Conservation (phyloP, 495 filamentous ascomycete genomes). For the Gamarada debralockiae region DNA sequence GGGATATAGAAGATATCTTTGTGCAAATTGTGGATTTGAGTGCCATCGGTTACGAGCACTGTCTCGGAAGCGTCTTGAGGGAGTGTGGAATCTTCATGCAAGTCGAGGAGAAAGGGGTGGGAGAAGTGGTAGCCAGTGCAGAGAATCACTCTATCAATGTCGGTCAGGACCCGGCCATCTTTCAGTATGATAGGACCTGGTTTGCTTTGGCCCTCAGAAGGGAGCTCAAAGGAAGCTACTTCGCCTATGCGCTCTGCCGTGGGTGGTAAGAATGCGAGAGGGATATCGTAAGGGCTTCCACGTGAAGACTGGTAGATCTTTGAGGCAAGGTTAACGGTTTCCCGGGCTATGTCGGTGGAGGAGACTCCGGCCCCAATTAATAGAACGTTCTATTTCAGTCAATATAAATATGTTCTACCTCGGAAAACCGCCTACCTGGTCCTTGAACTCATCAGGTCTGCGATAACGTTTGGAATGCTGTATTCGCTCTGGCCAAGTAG, state of each 20-base stretch:
- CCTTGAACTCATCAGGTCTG: conserved; percentile 49
- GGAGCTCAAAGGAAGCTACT: conserved; percentile 37
- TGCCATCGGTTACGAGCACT: conserved; percentile 58
- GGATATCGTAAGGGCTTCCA: conserved; percentile 43
- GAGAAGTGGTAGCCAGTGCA: conserved; percentile 54
- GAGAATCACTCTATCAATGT: conserved; percentile 52
- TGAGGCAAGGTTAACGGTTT: conserved; percentile 28
- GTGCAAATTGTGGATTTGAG: conserved; percentile 61
- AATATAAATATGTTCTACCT: conserved; percentile 48
- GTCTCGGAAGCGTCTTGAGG: conserved; percentile 39
- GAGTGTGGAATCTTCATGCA: conserved; percentile 31
- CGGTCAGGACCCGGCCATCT: conserved; percentile 41
- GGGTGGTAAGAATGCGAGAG: conserved; percentile 42
- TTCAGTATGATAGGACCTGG: conserved; percentile 39
- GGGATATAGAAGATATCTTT: conserved; percentile 53
- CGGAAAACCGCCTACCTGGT: conserved; percentile 48
- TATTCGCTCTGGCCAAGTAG: conserved; percentile 58
- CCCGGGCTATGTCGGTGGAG: conserved; percentile 68
- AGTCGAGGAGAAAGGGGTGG: conserved; percentile 47
- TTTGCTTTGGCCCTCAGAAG: conserved; percentile 31
- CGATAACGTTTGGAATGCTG: conserved; percentile 81
- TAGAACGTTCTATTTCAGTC: conserved; percentile 54
- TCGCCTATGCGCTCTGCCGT: conserved; percentile 48
- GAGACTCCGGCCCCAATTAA: conserved; percentile 78
- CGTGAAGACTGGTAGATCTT: conserved; percentile 41